Evolutionary conservation across 495 filamentous ascomycete species (phyloP).

Genomic region (Cetradonia linearis): DNA sequence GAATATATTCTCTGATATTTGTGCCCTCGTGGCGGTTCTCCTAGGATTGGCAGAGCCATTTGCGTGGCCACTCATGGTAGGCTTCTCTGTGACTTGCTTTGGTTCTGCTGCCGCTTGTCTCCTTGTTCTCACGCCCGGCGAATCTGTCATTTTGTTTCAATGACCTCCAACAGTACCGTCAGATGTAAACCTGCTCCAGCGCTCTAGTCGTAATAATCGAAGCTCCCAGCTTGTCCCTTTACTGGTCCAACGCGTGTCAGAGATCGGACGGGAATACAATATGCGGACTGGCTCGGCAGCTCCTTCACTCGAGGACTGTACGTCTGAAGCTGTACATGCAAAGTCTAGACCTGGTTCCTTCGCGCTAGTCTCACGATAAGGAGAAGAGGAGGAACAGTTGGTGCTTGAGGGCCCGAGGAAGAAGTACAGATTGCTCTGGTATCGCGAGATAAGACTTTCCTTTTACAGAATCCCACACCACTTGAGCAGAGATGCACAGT

Average conservation of each 20-base stretch:
- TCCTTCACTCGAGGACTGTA: background rate
- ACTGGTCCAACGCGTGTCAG: background rate
- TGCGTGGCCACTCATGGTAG: slow-evolving; percentile 14
- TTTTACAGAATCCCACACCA: background rate
- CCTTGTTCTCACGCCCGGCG: slow-evolving; percentile 12
- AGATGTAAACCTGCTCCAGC: background rate
- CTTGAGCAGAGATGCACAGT: too few relatives aligned
- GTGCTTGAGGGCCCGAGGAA: background rate
- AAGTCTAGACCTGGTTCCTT: background rate
- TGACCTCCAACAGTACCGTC: background rate
- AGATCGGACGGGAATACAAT: background rate
- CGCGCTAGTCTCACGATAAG: background rate
- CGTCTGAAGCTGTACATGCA: background rate
- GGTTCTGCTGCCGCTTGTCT: slow-evolving; percentile 17
- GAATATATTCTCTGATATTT: slow-evolving; percentile 75
- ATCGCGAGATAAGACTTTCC: slow-evolving; percentile 10
- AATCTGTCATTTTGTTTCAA: slow-evolving; percentile 11
- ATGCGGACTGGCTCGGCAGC: slow-evolving; percentile 1
- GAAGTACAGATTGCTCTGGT: background rate
- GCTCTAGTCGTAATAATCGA: background rate
- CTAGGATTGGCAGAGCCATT: slow-evolving; percentile 16
- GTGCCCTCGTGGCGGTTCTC: slow-evolving; percentile 10
- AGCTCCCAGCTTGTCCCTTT: background rate
- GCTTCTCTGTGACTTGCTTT: slow-evolving; percentile 12
- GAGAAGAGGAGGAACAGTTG: background rate